Conservation (phyloP, 2,329 filamentous ascomycete species). For the Parastagonospora nodorum region DNA sequence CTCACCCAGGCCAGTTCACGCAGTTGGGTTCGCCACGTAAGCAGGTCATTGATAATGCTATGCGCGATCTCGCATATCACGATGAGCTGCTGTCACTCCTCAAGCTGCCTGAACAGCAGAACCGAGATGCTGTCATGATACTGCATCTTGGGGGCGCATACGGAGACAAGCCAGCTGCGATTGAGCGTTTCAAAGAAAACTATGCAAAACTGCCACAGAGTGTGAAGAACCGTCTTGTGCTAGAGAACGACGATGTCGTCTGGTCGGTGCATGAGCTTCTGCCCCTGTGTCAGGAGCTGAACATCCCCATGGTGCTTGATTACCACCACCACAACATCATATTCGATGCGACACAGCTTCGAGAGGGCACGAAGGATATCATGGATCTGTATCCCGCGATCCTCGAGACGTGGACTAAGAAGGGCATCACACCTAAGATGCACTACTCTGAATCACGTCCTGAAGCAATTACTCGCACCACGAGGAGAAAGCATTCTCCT, state of each 20-base stretch:
- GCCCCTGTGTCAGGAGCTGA: conserved; percentile 89
- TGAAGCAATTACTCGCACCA: conserved; percentile 75
- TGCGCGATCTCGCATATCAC: conserved; percentile 87
- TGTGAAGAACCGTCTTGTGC: conserved; percentile 79
- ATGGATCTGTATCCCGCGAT: conserved; percentile 77
- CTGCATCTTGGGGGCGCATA: conserved; percentile 91
- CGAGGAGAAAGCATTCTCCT: conserved; percentile 83
- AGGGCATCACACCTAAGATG: conserved; percentile 91
- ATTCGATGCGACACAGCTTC: conserved; percentile 72
- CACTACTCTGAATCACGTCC: conserved; percentile 87
- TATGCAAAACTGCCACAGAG: conserved; percentile 69
- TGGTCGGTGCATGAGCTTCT: conserved; percentile 93
- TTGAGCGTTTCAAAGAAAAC: conserved; percentile 77
- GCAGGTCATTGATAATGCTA: conserved; percentile 74
- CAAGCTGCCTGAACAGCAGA: conserved; percentile 74
- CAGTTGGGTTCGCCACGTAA: conserved; percentile 83
- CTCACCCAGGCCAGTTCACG: conserved; percentile 88
- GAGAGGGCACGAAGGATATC: conserved; percentile 86
- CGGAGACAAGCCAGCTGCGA: conserved; percentile 79
- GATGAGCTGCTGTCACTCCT: conserved; percentile 81
- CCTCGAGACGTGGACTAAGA: conserved; percentile 79
- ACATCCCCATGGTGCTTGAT: conserved; percentile 90
- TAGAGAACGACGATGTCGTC: conserved; percentile 93
- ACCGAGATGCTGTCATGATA: conserved; percentile 92
- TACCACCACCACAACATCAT: conserved; percentile 96